These are phyloP conservation scores for Candida berthetii DNA, from an alignment of 805 yeast species.

Conservation along the genomic window DNA sequence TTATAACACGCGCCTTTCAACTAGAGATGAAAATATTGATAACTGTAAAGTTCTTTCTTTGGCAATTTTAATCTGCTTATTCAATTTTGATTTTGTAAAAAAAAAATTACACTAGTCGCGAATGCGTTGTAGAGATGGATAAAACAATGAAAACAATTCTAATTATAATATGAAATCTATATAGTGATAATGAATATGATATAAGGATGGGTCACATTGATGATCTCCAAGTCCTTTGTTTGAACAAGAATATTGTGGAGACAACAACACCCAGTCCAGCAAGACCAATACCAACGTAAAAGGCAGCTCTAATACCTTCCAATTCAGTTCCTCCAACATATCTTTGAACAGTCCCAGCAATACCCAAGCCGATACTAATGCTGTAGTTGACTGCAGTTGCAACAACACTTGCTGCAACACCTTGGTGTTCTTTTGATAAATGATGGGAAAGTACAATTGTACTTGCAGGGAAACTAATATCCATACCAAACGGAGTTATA, in stretches of 20 bases:
- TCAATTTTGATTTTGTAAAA: no score
- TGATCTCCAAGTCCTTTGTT: not conserved
- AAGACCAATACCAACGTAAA: not conserved
- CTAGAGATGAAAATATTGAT: no score
- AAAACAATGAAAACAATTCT: no score
- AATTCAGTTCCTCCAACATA: not conserved
- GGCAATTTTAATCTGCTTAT: no score
- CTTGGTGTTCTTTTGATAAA: constrained; percentile 54
- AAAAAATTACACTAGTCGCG: no score
- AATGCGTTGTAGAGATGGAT: not conserved
- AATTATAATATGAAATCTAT: no score
- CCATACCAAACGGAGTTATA: constrained; percentile 60
- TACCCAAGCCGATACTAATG: constrained; percentile 53
- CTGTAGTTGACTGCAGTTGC: constrained; percentile 61
- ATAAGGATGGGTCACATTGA: not conserved
- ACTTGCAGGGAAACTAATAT: constrained; percentile 63
- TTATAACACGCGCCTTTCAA: no score
- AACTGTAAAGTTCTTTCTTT: no score
- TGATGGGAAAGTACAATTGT: constrained; percentile 47
- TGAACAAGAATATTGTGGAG: not conserved
- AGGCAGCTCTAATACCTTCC: not conserved
- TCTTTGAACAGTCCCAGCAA: constrained; percentile 39
- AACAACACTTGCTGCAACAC: constrained; percentile 61
- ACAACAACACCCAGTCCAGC: not conserved
- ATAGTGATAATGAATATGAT: no score